phyloP scores from a whole-genome alignment of 306 rosid species.

The Trifolium dubium region DNA sequence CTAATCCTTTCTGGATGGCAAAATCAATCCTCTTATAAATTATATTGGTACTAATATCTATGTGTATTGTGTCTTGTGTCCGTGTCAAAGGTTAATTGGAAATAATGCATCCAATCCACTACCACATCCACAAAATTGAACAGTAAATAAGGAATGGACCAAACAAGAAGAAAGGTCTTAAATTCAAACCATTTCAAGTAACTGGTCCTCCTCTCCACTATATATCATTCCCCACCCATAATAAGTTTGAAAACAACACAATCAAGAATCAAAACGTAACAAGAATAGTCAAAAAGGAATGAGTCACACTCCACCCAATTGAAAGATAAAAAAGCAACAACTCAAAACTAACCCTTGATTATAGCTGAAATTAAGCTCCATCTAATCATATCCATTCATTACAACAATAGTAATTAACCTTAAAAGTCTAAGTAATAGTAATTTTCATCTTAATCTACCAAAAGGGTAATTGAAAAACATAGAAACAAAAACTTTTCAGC shows the following conservation, averaged over 20 bases:
- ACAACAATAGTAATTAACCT: slow-evolving; percentile 9
- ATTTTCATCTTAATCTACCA: slow-evolving; percentile 2
- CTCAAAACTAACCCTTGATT: slow-evolving; percentile 21
- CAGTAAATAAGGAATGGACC: slow-evolving; percentile 37
- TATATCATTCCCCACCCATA: slow-evolving; percentile 52
- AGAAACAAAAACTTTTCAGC: slow-evolving; percentile 14
- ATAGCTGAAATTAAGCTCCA: slow-evolving; percentile 33
- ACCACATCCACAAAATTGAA: slow-evolving; percentile 42
- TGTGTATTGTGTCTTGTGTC: neutral
- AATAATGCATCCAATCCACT: neutral
- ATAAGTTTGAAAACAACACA: slow-evolving; percentile 55
- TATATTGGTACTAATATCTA: neutral
- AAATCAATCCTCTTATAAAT: too few species aligned
- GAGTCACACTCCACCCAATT: slow-evolving; percentile 55
- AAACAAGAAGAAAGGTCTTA: slow-evolving; percentile 50
- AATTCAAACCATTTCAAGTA: slow-evolving; percentile 46
- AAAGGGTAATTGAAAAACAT: neutral
- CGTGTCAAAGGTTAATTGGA: neutral
- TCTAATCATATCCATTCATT: slow-evolving; percentile 13
- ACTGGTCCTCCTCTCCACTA: slow-evolving; percentile 61
- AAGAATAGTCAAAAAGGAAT: slow-evolving; percentile 43
- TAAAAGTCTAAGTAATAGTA: slow-evolving; percentile 15
- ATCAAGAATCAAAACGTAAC: slow-evolving; percentile 47
- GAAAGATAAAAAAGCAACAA: slow-evolving; percentile 32
- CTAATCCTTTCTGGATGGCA: too few species aligned